Evolutionary conservation across 192 early-diverging fungal genomes (phyloP), one percentile per base, ranked within the genome.

Genomic region (Haplosporangium gracile): DNA sequence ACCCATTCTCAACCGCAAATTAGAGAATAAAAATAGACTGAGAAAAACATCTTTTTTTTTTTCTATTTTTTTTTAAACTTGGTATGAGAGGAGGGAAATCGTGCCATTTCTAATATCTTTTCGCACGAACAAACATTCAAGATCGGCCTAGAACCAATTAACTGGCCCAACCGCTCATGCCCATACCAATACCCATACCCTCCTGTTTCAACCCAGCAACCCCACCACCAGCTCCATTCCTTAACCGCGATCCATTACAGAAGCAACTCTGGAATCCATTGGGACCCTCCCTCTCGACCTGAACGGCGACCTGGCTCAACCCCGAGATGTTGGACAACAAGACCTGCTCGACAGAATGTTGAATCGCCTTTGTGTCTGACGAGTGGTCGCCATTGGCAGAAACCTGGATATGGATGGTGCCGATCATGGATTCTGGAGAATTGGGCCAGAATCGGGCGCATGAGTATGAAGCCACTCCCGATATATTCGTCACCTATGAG

Each of bases 371-470:
- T 8, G 85, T 75, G 32, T 78, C 76, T 26, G 74, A 63, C 34
- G 84, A 79, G 24, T 76, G 65, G 70, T 82, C 38, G 74, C 72
- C n/a, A 36, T 36, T 36, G 36, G 36, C 36, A 6, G 82, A 70
- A 22, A 87, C 79, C 26, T 89, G 88, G 24, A 93, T 82, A 74
- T 93, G 92, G 32, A 93, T 82, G 32, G 86, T 92, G 38, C 91
- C 92, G 60, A 92, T 88, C 60, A 93, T 73, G 18, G 86, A 88
- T 40, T 90, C 89, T 18, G 90, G 77, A 8, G 91, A 90, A 78
- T 91, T 92, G 49, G 92, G 92, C 92, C 92, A 93, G 76, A 93
- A 93, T n/a, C 91, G 81, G 10, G 89, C 87, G 68, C 86, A 76
- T 8, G 87, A 82, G 42, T 91, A 83, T 20, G 87, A 85, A 8